Conservation (phyloP, 345 rosid species). For the Ailanthus altissimus region DNA sequence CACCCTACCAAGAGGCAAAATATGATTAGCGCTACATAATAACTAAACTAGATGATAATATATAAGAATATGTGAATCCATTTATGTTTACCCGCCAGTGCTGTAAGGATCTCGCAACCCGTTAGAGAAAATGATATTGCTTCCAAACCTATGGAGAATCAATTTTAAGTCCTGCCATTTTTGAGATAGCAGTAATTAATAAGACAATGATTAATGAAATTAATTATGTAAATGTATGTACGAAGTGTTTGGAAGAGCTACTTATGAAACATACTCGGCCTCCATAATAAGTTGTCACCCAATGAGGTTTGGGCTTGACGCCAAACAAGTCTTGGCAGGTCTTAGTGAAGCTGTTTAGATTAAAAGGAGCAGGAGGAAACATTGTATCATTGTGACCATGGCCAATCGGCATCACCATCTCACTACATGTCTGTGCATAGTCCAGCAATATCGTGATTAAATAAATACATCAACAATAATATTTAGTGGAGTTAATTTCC, state of each 20-base stretch:
- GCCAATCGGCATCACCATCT: conserved; percentile 67
- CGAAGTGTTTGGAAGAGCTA: neutral
- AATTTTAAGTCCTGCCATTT: conserved; percentile 47
- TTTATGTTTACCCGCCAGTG: conserved; percentile 46
- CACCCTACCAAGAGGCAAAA: conserved; percentile 28
- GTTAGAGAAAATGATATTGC: conserved; percentile 66
- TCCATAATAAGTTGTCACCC: conserved; percentile 65
- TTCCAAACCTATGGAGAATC: conserved; percentile 44
- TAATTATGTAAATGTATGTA: neutral
- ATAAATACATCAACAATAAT: neutral
- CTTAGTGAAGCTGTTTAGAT: conserved; percentile 35
- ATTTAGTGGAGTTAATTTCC: neutral
- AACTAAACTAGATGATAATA: neutral
- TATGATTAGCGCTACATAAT: neutral
- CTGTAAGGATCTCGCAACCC: conserved; percentile 62
- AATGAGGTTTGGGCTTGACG: conserved; percentile 66
- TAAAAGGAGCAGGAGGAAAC: conserved; percentile 57
- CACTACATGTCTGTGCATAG: conserved; percentile 57
- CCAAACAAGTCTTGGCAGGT: conserved; percentile 50
- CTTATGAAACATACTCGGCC: conserved; percentile 42
- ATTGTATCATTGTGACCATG: conserved; percentile 43
- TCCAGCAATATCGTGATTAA: neutral
- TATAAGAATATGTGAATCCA: neutral
- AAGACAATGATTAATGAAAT: neutral
- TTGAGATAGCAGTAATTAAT: neutral